These are phyloP conservation scores for Dothideomycetes sp. DNA, from an alignment of 2,329 filamentous ascomycete genomes.

Conservation along the genomic window DNA sequence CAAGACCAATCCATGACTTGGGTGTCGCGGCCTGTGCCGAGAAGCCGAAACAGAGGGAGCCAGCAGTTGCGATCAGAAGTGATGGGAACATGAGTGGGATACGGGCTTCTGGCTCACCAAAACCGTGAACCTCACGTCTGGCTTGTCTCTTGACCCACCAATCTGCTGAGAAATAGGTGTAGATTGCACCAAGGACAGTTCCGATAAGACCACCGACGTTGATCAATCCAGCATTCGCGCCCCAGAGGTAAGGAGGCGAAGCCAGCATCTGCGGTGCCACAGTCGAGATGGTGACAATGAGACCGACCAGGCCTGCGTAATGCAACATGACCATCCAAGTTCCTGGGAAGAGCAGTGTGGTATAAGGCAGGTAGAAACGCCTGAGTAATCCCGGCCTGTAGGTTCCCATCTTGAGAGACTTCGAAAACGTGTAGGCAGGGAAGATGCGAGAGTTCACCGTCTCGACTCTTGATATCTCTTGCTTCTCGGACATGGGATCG, in stretches of 20 bases:
- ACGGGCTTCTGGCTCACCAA: constrained; percentile 32
- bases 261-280: constrained; percentile 31
- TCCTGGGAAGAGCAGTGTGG: constrained; percentile 31
- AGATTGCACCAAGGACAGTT: constrained; percentile 26
- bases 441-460: constrained; percentile 14
- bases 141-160: constrained; percentile 29
- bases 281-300: constrained; percentile 31
- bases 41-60: constrained; percentile 32
- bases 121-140: constrained; percentile 28
- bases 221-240: constrained; percentile 30
- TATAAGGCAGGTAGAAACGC: constrained; percentile 31
- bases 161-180: constrained; percentile 32
- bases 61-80: constrained; percentile 30
- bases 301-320: constrained; percentile 35
- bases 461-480: constrained; percentile 18
- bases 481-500: constrained; percentile 18
- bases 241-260: constrained; percentile 35
- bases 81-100: constrained; percentile 31
- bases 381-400: constrained; percentile 27
- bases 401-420: constrained; percentile 29
- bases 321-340: constrained; percentile 34
- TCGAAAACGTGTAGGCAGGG: constrained; percentile 24
- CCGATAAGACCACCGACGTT: constrained; percentile 32
- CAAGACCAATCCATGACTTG: constrained; percentile 32
- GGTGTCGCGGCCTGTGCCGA: constrained; percentile 29